Conservation (phyloP, 2,329 filamentous ascomycete species). For the Sarocladiaceae sp. region DNA sequence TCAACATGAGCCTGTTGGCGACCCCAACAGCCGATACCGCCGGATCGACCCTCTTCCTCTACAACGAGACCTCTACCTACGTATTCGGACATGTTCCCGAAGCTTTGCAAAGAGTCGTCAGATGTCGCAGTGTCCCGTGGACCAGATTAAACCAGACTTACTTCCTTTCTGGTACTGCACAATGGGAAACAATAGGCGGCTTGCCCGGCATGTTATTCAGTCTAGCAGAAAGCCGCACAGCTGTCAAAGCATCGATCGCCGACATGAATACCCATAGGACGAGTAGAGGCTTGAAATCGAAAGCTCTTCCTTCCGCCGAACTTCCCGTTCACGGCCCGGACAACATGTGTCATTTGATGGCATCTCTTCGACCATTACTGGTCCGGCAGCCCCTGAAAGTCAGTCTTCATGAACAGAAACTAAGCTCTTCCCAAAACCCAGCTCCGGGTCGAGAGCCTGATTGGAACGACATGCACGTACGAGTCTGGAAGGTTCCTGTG, state of each 20-base stretch:
- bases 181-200: conserved; percentile 74
- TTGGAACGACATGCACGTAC: conserved; percentile 69
- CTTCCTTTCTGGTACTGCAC: conserved; percentile 72
- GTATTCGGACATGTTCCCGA: conserved; percentile 78
- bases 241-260: conserved; percentile 43
- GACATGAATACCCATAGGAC: conserved; percentile 36
- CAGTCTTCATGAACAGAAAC: conserved; percentile 57
- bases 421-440: conserved; percentile 32
- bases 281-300: conserved; percentile 29
- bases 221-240: conserved; percentile 48
- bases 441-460: conserved; percentile 46
- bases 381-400: conserved; percentile 78
- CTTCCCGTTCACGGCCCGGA: conserved; percentile 77
- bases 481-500: conserved; percentile 74
- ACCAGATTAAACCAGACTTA: conserved; percentile 60
- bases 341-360: conserved; percentile 74
- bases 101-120: conserved; percentile 73
- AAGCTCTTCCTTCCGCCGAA: conserved; percentile 40
- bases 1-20: conserved; percentile 66
- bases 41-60: conserved; percentile 69
- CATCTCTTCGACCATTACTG: conserved; percentile 77
- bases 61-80: conserved; percentile 78
- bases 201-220: conserved; percentile 81
- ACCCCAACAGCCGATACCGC: conserved; percentile 80
- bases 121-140: conserved; percentile 60